Conservation (phyloP, 768 basidiomycete genomes). For the Strobilomyces echinocephalus region DNA sequence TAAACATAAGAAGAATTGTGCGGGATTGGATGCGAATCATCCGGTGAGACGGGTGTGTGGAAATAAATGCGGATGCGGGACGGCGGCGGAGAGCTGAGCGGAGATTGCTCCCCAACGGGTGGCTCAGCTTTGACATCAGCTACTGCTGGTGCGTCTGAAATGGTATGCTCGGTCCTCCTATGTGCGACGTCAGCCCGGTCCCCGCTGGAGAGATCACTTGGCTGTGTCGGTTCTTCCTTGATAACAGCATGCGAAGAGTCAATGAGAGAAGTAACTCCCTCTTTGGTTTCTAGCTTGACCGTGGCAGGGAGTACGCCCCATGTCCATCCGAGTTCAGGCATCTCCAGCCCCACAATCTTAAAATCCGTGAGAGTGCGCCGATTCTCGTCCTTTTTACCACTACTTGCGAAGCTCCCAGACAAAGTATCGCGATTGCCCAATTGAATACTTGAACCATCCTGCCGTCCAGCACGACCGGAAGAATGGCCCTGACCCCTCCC, state of each 20-base stretch:
- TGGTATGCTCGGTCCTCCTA: constrained; percentile 17
- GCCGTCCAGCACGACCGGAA: constrained; percentile 35
- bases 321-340: constrained; percentile 77
- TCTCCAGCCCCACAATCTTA: constrained; percentile 89
- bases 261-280: constrained; percentile 28
- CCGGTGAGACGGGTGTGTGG: constrained; percentile 81
- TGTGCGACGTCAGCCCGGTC: constrained; percentile 17
- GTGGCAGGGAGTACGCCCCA: constrained; percentile 65
- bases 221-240: constrained; percentile 30
- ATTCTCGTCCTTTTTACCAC: constrained; percentile 83
- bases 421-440: constrained; percentile 49
- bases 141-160: constrained; percentile 28
- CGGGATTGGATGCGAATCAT: constrained; percentile 73
- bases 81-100: constrained; percentile 47
- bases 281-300: constrained; percentile 36
- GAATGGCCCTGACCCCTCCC: constrained; percentile 59
- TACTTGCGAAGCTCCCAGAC: constrained; percentile 39
- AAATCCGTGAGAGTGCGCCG: constrained; percentile 95
- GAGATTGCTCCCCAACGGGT: constrained; percentile 24
- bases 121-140: constrained; percentile 31
- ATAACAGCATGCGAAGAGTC: constrained; percentile 30
- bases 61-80: constrained; percentile 90
- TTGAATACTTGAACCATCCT: constrained; percentile 31
- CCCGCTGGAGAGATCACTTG: constrained; percentile 16
- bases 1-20: constrained; percentile 44